phyloP scores from a whole-genome alignment of 2,329 filamentous ascomycete genomes.

The Cercospora zeae-maydis region DNA sequence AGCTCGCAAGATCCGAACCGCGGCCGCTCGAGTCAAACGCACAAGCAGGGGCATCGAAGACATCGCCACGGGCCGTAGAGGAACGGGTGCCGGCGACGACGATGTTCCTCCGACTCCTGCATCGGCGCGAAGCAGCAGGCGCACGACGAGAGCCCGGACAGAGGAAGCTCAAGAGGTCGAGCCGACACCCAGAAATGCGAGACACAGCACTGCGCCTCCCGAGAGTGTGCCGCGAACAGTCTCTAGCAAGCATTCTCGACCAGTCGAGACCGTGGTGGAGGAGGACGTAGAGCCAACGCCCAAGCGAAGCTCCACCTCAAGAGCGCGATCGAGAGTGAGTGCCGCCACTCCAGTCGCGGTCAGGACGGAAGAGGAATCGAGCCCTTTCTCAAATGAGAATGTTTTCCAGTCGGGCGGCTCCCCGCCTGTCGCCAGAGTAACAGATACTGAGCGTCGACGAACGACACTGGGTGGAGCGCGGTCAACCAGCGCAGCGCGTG shows the following conservation, averaged over 20 bases:
- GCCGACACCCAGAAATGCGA: constrained; percentile 29
- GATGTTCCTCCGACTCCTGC: constrained; percentile 44
- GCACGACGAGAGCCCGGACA: constrained; percentile 33
- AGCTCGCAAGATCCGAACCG: constrained; percentile 69
- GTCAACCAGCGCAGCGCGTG: constrained; percentile 34
- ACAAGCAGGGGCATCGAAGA: constrained; percentile 80
- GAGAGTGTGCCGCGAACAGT: constrained; percentile 33
- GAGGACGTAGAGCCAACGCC: constrained; percentile 34
- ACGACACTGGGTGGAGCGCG: constrained; percentile 46
- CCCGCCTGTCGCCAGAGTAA: constrained; percentile 37
- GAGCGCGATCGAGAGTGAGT: constrained; percentile 18
- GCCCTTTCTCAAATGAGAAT: constrained; percentile 82
- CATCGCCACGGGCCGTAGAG: constrained; percentile 56
- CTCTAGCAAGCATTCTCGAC: constrained; percentile 43
- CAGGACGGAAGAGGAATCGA: constrained; percentile 45
- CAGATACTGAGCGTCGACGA: constrained; percentile 57
- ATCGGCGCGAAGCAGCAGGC: constrained; percentile 29
- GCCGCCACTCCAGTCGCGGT: constrained; percentile 27
- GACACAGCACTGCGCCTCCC: constrained; percentile 36
- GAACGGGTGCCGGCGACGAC: constrained; percentile 54
- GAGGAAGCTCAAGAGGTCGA: constrained; percentile 40
- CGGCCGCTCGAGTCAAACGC: constrained; percentile 74
- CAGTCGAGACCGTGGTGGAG: constrained; percentile 35
- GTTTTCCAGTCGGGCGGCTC: constrained; percentile 65
- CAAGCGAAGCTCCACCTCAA: constrained; percentile 22